Evolutionary conservation across 768 basidiomycete genomes (phyloP).

Genomic region (Lenzites betulinus): DNA sequence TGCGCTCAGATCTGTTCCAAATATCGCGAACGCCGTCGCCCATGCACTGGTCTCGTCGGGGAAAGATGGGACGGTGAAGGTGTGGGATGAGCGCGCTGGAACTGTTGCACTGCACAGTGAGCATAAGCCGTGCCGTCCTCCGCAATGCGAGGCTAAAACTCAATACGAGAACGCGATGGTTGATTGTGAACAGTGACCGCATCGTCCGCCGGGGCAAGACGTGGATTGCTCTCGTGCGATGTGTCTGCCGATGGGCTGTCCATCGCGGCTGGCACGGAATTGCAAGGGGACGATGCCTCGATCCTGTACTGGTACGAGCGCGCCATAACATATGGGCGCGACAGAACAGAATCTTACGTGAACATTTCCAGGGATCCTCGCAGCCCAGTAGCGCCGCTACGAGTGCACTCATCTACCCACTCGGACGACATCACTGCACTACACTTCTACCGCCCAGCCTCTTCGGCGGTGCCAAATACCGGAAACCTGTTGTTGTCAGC

Average conservation of each 20-base stretch:
- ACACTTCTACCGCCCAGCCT: slow-evolving; percentile 45
- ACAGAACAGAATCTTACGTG: not conserved
- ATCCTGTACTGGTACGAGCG: slow-evolving; percentile 77
- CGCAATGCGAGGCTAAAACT: slow-evolving; percentile 28
- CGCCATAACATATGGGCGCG: not conserved
- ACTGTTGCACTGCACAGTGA: slow-evolving; percentile 59
- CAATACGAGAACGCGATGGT: slow-evolving; percentile 24
- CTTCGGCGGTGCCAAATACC: not conserved
- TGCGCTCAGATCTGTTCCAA: slow-evolving; percentile 46
- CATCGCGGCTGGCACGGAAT: slow-evolving; percentile 81
- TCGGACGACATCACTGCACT: slow-evolving; percentile 90
- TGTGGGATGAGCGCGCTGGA: slow-evolving; percentile 72
- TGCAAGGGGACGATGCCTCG: slow-evolving; percentile 78
- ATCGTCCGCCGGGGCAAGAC: slow-evolving; percentile 16
- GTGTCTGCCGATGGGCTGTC: slow-evolving; percentile 68
- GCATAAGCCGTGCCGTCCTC: slow-evolving; percentile 29
- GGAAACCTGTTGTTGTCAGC: slow-evolving; percentile 68
- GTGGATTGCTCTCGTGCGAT: slow-evolving; percentile 64
- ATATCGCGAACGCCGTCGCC: slow-evolving; percentile 43
- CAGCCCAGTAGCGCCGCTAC: slow-evolving; percentile 66
- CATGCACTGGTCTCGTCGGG: slow-evolving; percentile 64
- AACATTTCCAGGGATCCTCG: slow-evolving; percentile 72
- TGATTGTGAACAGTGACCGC: slow-evolving; percentile 28
- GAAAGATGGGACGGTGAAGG: slow-evolving; percentile 67
- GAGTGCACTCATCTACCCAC: slow-evolving; percentile 83